Conservation (phyloP, 306 rosid species). For the Glycine soja region DNA sequence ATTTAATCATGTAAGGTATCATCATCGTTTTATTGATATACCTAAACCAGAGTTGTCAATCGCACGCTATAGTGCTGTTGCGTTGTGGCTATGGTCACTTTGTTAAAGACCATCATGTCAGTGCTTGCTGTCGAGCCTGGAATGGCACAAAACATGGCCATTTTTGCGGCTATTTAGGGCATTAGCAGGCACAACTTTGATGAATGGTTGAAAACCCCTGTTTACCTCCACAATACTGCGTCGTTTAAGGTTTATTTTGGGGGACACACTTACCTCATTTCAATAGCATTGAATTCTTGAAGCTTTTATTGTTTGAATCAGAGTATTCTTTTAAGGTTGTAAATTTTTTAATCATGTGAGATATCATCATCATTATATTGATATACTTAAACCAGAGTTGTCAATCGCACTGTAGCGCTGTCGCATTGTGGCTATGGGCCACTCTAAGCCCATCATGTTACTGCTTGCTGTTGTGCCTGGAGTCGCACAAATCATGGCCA, state of each 20-base stretch:
- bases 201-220: neutral
- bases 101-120: neutral
- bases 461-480: neutral
- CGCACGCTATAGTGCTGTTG: neutral
- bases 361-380: neutral
- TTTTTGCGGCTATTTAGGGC: neutral
- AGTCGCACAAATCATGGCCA: neutral
- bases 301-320: slow-evolving; percentile 32
- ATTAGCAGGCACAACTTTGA: neutral
- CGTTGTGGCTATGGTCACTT: neutral
- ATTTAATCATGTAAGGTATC: slow-evolving; percentile 17
- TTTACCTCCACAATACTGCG: neutral
- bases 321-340: slow-evolving; percentile 5
- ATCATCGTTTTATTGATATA: neutral
- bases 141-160: neutral
- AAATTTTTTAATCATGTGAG: slow-evolving; percentile 12
- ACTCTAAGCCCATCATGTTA: neutral
- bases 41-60: neutral
- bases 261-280: neutral
- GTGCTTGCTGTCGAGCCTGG: neutral
- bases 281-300: slow-evolving; percentile 14
- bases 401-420: too few relatives aligned
- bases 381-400: neutral
- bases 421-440: neutral
- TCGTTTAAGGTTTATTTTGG: neutral